Base-by-base conservation (phyloP, 352 stramenopile species). In the Phytophthora citrophthora region DNA sequence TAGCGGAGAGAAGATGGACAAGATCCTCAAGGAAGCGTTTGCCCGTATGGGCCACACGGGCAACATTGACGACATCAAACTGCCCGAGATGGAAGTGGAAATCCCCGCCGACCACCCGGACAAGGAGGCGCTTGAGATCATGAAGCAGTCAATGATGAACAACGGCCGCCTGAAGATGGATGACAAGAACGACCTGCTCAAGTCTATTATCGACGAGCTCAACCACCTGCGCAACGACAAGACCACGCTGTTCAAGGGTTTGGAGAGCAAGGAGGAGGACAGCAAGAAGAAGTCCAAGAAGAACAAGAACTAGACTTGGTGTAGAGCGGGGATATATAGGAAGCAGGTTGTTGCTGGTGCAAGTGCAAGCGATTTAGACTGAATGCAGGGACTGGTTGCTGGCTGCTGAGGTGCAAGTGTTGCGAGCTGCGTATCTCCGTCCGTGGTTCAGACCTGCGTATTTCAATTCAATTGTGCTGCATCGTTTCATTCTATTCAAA, bases 131-230 rank as follows among this genome's bases (percentile, higher is more conserved):
- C 75, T 96, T 7, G 84, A 92, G 73, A 89, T 94, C 71, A 96
- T 96, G 88, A 94, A 94, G 80, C 76, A 93, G 36, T 91, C 88
- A 54, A 78, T 96, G 63, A 74, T 93, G 58, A 96, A 96, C 77
- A 96, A 96, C 65, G 88, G 88, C 41, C 88, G 85, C 57, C 87
- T 96, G 55, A 81, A 76, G 47, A 93, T 96, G 84, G 88, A 91
- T 62, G 88, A 94, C 79, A 96, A 96, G 83, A 86, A 96, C 64
- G 79, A 96, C 64, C 84, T 96, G 76, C 72, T 96, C 46, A 79
- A 73, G 56, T 85, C 79, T 31, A 71, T 96, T 16, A 76, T 96
- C 15, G 86, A 96, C 62, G 88, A 96, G 64, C 70, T 96, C 18
- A 65, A 91, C 58, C 78, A 91, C 68, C 56, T 94, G 54, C 85